phyloP scores from a whole-genome alignment of 305 asterid genomes.

The Fraxinus angustifolia region DNA sequence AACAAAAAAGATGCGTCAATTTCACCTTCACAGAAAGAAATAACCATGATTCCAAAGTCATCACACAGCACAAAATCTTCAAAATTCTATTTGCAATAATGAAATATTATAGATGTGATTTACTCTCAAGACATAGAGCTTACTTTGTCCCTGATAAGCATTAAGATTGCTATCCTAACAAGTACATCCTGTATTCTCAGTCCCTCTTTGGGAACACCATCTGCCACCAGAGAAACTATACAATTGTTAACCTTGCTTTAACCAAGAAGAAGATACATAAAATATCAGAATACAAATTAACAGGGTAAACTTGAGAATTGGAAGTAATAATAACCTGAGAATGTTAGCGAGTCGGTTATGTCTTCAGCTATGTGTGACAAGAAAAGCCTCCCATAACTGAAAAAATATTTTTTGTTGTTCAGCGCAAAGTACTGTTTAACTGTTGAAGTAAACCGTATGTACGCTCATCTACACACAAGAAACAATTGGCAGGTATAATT shows the following conservation, averaged over 20 bases:
- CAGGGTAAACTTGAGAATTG: slow-evolving; percentile 17
- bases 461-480: slow-evolving; percentile 17
- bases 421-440: slow-evolving; percentile 7
- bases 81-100: neutral
- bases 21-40: slow-evolving; percentile 16
- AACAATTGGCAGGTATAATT: neutral
- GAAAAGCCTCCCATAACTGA: slow-evolving; percentile 80
- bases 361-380: slow-evolving; percentile 74
- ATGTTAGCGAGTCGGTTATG: slow-evolving; percentile 66
- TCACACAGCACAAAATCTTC: neutral
- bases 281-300: slow-evolving; percentile 10
- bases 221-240: slow-evolving; percentile 44
- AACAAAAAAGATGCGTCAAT: slow-evolving; percentile 18
- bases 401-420: slow-evolving; percentile 20
- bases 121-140: slow-evolving; percentile 22
- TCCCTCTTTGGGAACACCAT: slow-evolving; percentile 98
- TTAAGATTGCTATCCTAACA: slow-evolving; percentile 74
- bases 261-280: slow-evolving; percentile 17
- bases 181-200: slow-evolving; percentile 85
- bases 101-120: neutral
- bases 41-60: neutral
- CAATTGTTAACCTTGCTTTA: slow-evolving; percentile 15
- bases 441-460: neutral
- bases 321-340: slow-evolving; percentile 56
- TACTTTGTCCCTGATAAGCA: slow-evolving; percentile 80